These are phyloP conservation scores for Solanum hybrid DNA, from an alignment of 305 asterid genomes.

Conservation along the genomic window DNA sequence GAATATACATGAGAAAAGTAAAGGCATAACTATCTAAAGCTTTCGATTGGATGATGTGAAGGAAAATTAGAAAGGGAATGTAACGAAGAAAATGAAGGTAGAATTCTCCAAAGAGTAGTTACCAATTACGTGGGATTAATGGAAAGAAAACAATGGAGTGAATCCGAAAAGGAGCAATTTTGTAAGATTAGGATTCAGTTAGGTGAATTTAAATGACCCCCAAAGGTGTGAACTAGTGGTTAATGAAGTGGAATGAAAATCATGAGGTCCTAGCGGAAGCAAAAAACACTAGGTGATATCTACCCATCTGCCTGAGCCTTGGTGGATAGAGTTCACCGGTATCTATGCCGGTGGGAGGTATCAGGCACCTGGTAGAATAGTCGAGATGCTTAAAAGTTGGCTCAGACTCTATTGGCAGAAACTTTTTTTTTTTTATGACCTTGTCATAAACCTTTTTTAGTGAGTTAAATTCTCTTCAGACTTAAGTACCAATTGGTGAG, in stretches of 20 bases:
- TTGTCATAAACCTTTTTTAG: background rate
- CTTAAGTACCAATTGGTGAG: background rate
- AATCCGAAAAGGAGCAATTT: background rate
- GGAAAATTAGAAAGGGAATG: background rate
- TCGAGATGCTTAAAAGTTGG: background rate
- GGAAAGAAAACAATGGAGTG: background rate
- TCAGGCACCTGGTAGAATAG: background rate
- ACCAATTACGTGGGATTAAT: background rate
- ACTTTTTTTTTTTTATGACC: background rate
- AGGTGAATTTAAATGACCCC: background rate
- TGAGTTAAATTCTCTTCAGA: background rate
- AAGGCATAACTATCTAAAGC: background rate
- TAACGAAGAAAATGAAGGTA: background rate
- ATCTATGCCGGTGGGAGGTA: background rate
- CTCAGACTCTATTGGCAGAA: background rate
- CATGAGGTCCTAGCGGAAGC: background rate
- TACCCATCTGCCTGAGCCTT: background rate
- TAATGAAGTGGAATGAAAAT: background rate
- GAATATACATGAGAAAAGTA: background rate
- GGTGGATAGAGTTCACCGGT: background rate
- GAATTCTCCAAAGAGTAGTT: background rate
- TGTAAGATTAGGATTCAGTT: background rate
- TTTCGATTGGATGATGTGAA: background rate
- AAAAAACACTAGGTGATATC: background rate
- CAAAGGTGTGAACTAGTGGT: background rate